Percentiles rank a stretch among this genome's conserved stretches.
Conservation (phyloP, 2,329 filamentous ascomycete species). For the Colletotrichum orbiculare region DNA sequence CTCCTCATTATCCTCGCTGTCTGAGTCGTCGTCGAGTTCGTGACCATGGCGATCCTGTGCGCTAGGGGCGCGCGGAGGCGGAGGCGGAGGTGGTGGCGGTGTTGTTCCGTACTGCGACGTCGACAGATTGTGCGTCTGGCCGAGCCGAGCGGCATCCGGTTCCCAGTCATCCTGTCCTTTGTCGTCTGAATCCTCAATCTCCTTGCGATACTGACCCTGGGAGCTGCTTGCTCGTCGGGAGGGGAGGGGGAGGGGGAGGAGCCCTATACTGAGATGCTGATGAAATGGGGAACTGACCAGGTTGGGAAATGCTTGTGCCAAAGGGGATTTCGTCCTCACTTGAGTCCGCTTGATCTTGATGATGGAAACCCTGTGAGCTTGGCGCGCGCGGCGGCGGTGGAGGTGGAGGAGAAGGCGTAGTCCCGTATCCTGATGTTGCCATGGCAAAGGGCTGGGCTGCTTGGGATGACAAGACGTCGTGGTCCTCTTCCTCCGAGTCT, state of each 20-base stretch:
- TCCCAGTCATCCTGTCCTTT: constrained; percentile 26
- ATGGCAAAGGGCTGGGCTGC: constrained; percentile 5
- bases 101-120: constrained; percentile 22
- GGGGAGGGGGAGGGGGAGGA: constrained; percentile 21
- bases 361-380: constrained; percentile 26
- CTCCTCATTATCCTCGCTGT: constrained; percentile 28
- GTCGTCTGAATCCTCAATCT: constrained; percentile 19
- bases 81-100: constrained; percentile 21
- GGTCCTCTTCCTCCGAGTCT: constrained; percentile 21
- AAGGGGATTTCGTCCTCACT: constrained; percentile 31
- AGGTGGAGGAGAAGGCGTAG: constrained; percentile 2
- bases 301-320: constrained; percentile 20
- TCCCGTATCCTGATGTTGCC: constrained; percentile 1
- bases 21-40: constrained; percentile 20
- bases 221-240: constrained; percentile 9
- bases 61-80: constrained; percentile 11
- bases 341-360: constrained; percentile 33
- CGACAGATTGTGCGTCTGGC: constrained; percentile 27
- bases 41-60: constrained; percentile 20
- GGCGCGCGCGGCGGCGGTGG: constrained; percentile 19
- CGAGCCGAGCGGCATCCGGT: constrained; percentile 24
- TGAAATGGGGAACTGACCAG: constrained; percentile 37
- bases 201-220: constrained; percentile 14
- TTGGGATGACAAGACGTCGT: constrained; percentile 18
- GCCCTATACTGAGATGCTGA: constrained; percentile 32